Conservation (phyloP, 1,139 yeast species). For the Diutina pseudorugosa region DNA sequence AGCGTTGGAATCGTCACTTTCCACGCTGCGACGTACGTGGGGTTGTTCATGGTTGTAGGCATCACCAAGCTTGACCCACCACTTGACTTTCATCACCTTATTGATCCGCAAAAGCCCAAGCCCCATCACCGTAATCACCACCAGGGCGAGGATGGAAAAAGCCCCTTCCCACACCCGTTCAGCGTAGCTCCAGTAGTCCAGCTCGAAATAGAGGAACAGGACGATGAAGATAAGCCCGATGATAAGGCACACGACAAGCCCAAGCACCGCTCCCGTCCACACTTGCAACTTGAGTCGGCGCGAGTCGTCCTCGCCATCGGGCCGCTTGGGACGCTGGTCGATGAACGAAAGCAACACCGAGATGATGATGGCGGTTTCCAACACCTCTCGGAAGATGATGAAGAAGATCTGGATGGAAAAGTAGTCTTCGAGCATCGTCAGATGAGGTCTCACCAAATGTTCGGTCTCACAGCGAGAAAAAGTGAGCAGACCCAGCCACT, state of each 20-base stretch:
- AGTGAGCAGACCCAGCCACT: neutral
- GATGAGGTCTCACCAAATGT: neutral
- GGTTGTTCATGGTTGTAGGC: neutral
- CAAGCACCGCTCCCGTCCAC: constrained; percentile 72
- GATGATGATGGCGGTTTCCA: constrained; percentile 34
- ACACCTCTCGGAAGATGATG: constrained; percentile 32
- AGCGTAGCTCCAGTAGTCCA: constrained; percentile 21
- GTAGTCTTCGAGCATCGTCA: constrained; percentile 27
- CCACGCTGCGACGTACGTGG: neutral
- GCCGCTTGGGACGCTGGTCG: constrained; percentile 6
- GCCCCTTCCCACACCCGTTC: constrained; percentile 90
- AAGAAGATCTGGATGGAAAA: constrained; percentile 42
- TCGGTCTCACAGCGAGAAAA: neutral
- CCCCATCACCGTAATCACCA: constrained; percentile 84
- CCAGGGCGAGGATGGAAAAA: constrained; percentile 68
- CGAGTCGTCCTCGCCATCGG: neutral
- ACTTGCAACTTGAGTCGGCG: constrained; percentile 48
- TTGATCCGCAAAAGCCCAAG: constrained; percentile 73
- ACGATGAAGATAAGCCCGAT: constrained; percentile 69
- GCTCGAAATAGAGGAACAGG: constrained; percentile 62
- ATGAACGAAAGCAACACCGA: constrained; percentile 30
- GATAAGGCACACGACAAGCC: constrained; percentile 59
- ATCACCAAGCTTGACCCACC: constrained; percentile 39
- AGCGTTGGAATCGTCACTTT: neutral
- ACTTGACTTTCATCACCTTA: constrained; percentile 70